Percentiles rank a stretch among this genome's conserved stretches.
Evolutionary conservation across 768 basidiomycete genomes (phyloP).

Genomic region (Plicaturopsis crispa): DNA sequence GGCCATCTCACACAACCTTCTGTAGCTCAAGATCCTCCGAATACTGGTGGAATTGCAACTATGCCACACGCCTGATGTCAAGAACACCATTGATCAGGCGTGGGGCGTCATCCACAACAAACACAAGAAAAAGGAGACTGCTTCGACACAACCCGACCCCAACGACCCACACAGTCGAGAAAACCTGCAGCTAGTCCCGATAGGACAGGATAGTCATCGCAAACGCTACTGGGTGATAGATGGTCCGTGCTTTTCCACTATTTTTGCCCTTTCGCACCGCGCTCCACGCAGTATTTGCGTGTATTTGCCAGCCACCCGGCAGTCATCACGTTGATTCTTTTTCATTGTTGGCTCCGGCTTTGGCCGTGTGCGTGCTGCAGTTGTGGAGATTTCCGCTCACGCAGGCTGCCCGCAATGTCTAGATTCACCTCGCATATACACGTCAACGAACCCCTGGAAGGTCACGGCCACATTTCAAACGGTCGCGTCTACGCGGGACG

Average conservation of each 20-base stretch:
- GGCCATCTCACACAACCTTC: conserved; percentile 2
- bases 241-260: conserved; percentile 76
- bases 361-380: conserved; percentile 32
- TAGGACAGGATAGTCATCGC: conserved; percentile 70
- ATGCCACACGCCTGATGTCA: conserved; percentile 58
- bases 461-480: conserved; percentile 70
- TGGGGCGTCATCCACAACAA: conserved; percentile 84
- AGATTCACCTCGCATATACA: conserved; percentile 84
- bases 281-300: conserved; percentile 50
- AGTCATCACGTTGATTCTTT: conserved; percentile 24
- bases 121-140: conserved; percentile 71
- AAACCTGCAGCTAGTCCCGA: conserved; percentile 54
- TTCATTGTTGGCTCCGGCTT: conserved; percentile 35
- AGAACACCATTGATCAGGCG: conserved; percentile 69
- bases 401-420: conserved; percentile 24
- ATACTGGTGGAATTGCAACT: conserved; percentile 84
- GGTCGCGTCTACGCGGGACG: conserved; percentile 62
- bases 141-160: conserved; percentile 45
- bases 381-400: no score
- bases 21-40: conserved; percentile 73
- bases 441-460: conserved; percentile 89
- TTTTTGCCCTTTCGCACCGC: conserved; percentile 21
- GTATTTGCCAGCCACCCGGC: conserved; percentile 55
- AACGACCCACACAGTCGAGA: conserved; percentile 62
- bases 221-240: conserved; percentile 84